Conservation (phyloP, 2,329 filamentous ascomycete species). For the Pseudogymnoascus sp. region DNA sequence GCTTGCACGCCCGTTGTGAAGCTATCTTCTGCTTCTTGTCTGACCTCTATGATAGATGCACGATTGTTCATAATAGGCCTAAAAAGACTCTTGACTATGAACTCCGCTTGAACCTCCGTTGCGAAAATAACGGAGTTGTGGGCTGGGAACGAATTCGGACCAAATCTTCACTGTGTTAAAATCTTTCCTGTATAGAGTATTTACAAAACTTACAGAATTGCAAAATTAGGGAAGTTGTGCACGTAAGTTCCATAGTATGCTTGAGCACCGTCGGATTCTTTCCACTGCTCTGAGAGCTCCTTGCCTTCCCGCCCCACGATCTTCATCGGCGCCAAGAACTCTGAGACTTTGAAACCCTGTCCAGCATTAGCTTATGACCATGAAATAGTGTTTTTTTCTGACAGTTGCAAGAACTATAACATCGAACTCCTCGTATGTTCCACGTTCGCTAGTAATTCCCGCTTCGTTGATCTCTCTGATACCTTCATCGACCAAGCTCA, state of each 20-base stretch:
- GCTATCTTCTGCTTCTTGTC: constrained; percentile 27
- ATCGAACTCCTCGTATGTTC: constrained; percentile 13
- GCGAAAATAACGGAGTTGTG: constrained; percentile 29
- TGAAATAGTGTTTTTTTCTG: constrained; percentile 11
- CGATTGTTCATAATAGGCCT: constrained; percentile 28
- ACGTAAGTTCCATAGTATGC: constrained; percentile 26
- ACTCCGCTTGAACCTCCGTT: constrained; percentile 27
- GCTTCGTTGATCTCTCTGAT: constrained; percentile 12
- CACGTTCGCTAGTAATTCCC: constrained; percentile 10
- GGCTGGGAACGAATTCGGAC: constrained; percentile 26
- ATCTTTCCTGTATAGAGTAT: not conserved
- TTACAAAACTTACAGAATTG: constrained; percentile 12
- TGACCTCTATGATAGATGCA: constrained; percentile 31
- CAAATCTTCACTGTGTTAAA: constrained; percentile 13
- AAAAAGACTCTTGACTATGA: constrained; percentile 25
- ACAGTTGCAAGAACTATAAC: constrained; percentile 16
- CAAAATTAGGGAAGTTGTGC: constrained; percentile 26
- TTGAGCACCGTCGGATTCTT: constrained; percentile 25
- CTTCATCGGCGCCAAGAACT: constrained; percentile 30
- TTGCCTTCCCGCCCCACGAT: constrained; percentile 21
- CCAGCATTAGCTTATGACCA: not conserved
- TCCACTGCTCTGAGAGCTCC: constrained; percentile 27
- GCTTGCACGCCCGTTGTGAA: constrained; percentile 28
- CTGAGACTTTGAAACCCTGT: constrained; percentile 25
- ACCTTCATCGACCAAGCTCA: constrained; percentile 11